Evolutionary conservation across 129 eudicot species (phyloP), one percentile per base, ranked within the genome.

Genomic region (Flaveria robusta): DNA sequence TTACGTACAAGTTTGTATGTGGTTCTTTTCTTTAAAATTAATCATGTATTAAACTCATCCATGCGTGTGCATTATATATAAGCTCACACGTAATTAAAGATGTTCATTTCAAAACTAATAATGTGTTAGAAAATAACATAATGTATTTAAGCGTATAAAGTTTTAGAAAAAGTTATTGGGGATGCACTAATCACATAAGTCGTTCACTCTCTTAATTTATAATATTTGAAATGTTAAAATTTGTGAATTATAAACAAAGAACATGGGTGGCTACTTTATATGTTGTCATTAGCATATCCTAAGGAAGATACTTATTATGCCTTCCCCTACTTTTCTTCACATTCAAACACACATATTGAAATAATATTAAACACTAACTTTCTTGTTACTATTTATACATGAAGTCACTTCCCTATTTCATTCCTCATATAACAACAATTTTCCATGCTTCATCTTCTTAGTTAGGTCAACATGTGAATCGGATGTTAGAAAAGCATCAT

Each of bases 251-350:
- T 58, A 69, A 55, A 58, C 79, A 73, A 43, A 23, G 70, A 80
- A 80, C 75, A 80, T 80, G 79, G 69, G 54, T 75, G 55, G 79
- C 79, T 50, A 52, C 64, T 73, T 74, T 74, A 73, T 66, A 74
- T 80, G 79, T 72, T 73, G 79, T 66, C 70, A 73, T 55, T 10
- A 66, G 83, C 79, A 80, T 80, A 80, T 80, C 64, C 83, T 55
- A 67, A 51, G 83, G 83, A 80, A 80, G 83, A 80, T 80, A 71
- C 83, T 66, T 42, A 42, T 14, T 45, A 74, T 65, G 83, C 83
- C 66, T 79, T 63, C 63, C 27, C 79, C 64, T 66, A 66, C 79
- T 46, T 78, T 80, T 39, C 71, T 66, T 19, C 52, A 27, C 54
- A 29, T 45, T 73, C 69, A 66, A 63, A 27, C 72, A 65, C 63